Percentiles rank a stretch among this genome's conserved stretches.
These are phyloP conservation scores for Talaromyces sp. DNA, from an alignment of 2,329 filamentous ascomycete genomes.

Conservation along the genomic window DNA sequence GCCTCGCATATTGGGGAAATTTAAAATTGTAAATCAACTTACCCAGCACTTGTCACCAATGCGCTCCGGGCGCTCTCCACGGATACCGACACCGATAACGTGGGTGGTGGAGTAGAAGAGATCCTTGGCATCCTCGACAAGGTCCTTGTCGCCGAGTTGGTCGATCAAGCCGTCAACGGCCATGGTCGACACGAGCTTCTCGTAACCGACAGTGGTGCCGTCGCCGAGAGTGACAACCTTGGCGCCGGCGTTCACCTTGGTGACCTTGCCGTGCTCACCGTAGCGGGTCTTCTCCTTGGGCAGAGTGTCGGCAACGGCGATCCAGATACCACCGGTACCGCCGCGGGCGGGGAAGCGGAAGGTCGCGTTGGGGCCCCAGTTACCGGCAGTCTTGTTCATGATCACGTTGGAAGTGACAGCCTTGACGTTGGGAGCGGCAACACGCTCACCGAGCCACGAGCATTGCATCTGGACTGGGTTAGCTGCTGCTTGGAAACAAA, in stretches of 20 bases:
- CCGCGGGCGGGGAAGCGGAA: slow-evolving; percentile 97
- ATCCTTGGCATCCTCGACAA: slow-evolving; percentile 76
- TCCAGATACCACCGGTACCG: slow-evolving; percentile 98
- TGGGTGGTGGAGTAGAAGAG: slow-evolving; percentile 97
- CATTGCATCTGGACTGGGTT: slow-evolving; percentile 78
- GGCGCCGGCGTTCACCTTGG: slow-evolving; percentile 77
- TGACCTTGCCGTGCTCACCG: slow-evolving; percentile 76
- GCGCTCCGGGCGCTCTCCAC: slow-evolving; percentile 83
- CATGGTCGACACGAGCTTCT: slow-evolving; percentile 95
- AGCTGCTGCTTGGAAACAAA: not conserved
- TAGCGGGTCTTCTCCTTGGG: slow-evolving; percentile 89
- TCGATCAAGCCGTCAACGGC: slow-evolving; percentile 83
- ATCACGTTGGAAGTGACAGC: slow-evolving; percentile 89
- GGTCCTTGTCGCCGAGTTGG: slow-evolving; percentile 80
- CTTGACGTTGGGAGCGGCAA: slow-evolving; percentile 95
- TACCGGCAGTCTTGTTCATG: slow-evolving; percentile 89
- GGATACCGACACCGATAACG: slow-evolving; percentile 92
- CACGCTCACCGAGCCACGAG: slow-evolving; percentile 95
- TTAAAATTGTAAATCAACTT: slow-evolving; percentile 28
- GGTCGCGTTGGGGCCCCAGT: slow-evolving; percentile 97
- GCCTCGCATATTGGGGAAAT: not conserved
- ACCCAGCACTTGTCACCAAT: slow-evolving; percentile 99
- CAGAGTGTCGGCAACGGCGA: slow-evolving; percentile 87
- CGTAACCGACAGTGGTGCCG: slow-evolving; percentile 83
- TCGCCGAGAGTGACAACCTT: slow-evolving; percentile 79